phyloP scores from a whole-genome alignment of 805 yeast species.

The Zygoascus flipseniorum region DNA sequence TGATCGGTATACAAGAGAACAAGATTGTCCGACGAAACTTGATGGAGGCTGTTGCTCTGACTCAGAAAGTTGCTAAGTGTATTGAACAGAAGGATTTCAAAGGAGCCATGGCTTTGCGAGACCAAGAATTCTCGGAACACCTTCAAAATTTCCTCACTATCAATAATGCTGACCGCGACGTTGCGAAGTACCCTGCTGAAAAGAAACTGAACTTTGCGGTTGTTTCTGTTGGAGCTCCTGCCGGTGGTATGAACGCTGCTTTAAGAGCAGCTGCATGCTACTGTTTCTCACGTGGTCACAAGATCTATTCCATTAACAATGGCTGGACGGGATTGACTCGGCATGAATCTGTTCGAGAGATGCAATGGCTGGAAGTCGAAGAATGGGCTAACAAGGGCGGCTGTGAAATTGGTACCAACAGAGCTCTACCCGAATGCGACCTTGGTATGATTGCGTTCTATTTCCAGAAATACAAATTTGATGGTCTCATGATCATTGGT shows the following conservation, averaged over 20 bases:
- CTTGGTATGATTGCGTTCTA: conserved; percentile 88
- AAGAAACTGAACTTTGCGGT: conserved; percentile 71
- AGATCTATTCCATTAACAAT: conserved; percentile 81
- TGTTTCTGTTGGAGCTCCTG: conserved; percentile 93
- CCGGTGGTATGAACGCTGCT: conserved; percentile 93
- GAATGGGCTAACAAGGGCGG: conserved; percentile 90
- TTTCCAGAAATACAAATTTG: conserved; percentile 78
- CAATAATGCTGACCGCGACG: conserved; percentile 58
- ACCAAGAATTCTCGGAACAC: conserved; percentile 78
- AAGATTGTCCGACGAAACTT: conserved; percentile 77
- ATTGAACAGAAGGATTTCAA: conserved; percentile 72
- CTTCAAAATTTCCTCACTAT: conserved; percentile 63
- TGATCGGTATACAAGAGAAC: conserved; percentile 85
- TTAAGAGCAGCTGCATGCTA: conserved; percentile 84
- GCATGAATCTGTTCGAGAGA: conserved; percentile 70
- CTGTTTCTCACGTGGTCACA: conserved; percentile 85
- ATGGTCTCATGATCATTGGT: conserved; percentile 87
- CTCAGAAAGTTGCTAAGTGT: conserved; percentile 86
- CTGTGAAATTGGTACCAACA: conserved; percentile 93
- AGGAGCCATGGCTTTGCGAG: conserved; percentile 79
- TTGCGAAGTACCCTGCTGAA: conserved; percentile 48
- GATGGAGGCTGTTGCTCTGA: conserved; percentile 81
- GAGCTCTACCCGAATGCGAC: conserved; percentile 75
- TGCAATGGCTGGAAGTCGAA: conserved; percentile 80
- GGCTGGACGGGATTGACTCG: conserved; percentile 89